Conservation (phyloP, 805 yeast species). For the Starmerella floris region DNA sequence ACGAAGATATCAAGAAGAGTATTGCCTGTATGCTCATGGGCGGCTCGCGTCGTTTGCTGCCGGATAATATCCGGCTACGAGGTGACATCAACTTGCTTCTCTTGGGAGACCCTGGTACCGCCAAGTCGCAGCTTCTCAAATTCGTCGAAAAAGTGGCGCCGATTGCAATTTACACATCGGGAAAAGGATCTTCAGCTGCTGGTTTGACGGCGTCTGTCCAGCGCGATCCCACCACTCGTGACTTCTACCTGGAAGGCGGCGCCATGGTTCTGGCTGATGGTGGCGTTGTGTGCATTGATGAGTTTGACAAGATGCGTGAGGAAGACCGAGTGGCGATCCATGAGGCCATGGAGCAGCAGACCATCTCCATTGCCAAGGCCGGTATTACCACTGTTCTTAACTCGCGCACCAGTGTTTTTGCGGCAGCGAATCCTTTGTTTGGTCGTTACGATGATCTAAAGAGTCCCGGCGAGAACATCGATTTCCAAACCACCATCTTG, state of each 20-base stretch:
- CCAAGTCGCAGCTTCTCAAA: slow-evolving; percentile 88
- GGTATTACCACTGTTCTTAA: slow-evolving; percentile 95
- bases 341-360: slow-evolving; percentile 99
- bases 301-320: slow-evolving; percentile 97
- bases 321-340: slow-evolving; percentile 98
- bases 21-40: slow-evolving; percentile 86
- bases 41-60: slow-evolving; percentile 81
- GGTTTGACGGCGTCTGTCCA: slow-evolving; percentile 98
- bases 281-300: slow-evolving; percentile 98
- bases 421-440: slow-evolving; percentile 95
- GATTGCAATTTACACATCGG: slow-evolving; percentile 89
- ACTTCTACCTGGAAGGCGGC: slow-evolving; percentile 95
- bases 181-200: slow-evolving; percentile 98
- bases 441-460: slow-evolving; percentile 94
- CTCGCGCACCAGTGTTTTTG: slow-evolving; percentile 90
- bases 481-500: slow-evolving; percentile 89
- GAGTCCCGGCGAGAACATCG: slow-evolving; percentile 95
- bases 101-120: slow-evolving; percentile 98
- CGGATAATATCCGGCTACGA: slow-evolving; percentile 92
- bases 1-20: slow-evolving; percentile 81
- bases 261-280: slow-evolving; percentile 99
- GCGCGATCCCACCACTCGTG: slow-evolving; percentile 72
- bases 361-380: slow-evolving; percentile 96
- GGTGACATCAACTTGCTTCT: slow-evolving; percentile 92
- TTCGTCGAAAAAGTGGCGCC: slow-evolving; percentile 93